Evolutionary conservation across 1,139 yeast genomes (phyloP).

Genomic region (Suhomyces atakaporum): DNA sequence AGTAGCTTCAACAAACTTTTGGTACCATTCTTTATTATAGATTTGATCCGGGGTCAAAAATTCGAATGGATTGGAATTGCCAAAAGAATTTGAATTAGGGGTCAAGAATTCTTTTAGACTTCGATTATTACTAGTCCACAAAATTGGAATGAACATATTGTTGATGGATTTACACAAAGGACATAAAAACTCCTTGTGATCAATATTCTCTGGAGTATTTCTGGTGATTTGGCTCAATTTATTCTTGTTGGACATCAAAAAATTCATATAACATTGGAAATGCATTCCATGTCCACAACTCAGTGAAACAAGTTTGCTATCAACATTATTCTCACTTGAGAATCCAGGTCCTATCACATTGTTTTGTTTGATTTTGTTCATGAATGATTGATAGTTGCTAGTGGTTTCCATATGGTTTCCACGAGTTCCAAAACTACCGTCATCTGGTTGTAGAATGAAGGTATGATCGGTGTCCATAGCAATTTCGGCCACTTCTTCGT

Average conservation of each 20-base stretch:
- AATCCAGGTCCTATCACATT: conserved; percentile 74
- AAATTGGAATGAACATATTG: conserved; percentile 78
- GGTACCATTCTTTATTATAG: conserved; percentile 32
- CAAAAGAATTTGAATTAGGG: conserved; percentile 2
- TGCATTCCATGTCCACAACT: conserved; percentile 98
- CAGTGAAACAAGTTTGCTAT: conserved; percentile 58
- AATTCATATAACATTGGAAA: conserved; percentile 70
- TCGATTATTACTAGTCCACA: conserved; percentile 48
- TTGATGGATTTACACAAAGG: conserved; percentile 89
- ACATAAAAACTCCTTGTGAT: conserved; percentile 75
- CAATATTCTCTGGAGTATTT: conserved; percentile 74
- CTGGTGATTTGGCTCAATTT: conserved; percentile 76
- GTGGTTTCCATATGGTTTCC: conserved; percentile 13
- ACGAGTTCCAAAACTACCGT: conserved; percentile 14
- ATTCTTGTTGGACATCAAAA: conserved; percentile 52
- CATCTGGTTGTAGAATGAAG: neutral
- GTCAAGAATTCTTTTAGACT: conserved; percentile 26
- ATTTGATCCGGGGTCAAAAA: conserved; percentile 17
- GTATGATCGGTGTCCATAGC: neutral
- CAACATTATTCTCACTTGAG: conserved; percentile 41
- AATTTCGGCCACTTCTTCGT: conserved; percentile 10
- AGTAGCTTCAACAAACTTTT: conserved; percentile 22
- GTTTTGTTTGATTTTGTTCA: conserved; percentile 37
- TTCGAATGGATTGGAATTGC: conserved; percentile 18
- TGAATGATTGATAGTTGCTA: conserved; percentile 40